A percentile compares a stretch with the other conserved stretches of the same genome.
Conservation (phyloP, 345 rosid species). For the Trapa incisa region DNA sequence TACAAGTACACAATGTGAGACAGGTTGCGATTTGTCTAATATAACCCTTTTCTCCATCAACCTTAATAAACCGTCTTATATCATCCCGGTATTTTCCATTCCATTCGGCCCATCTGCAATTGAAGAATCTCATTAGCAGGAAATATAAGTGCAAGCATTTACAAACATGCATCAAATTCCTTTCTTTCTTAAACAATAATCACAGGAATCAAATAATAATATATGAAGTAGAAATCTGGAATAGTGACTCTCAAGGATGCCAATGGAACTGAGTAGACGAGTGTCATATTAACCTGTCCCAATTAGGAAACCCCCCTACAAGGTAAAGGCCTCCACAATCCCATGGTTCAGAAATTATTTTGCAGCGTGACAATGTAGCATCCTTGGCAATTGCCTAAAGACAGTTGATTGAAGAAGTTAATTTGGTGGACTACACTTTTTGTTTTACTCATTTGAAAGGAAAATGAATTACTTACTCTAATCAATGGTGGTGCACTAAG, state of each 20-base stretch:
- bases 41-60: conserved; percentile 11
- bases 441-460: not conserved
- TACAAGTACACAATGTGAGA: not conserved
- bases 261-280: not conserved
- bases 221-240: not conserved
- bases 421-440: not conserved
- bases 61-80: conserved; percentile 77
- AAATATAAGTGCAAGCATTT: not conserved
- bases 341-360: conserved; percentile 94
- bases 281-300: conserved; percentile 57
- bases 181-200: not conserved
- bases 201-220: not conserved
- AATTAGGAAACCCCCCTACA: conserved; percentile 86
- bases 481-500: conserved; percentile 70
- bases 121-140: not conserved
- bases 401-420: not conserved
- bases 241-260: not conserved
- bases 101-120: conserved; percentile 95
- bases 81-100: conserved; percentile 94
- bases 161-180: not conserved
- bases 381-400: conserved; percentile 84
- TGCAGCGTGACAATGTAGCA: conserved; percentile 64
- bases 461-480: conserved; percentile 33
- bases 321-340: conserved; percentile 95
- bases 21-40: not conserved